Base-by-base conservation (phyloP, 495 filamentous ascomycete species). In the Choiromyces venosus region DNA sequence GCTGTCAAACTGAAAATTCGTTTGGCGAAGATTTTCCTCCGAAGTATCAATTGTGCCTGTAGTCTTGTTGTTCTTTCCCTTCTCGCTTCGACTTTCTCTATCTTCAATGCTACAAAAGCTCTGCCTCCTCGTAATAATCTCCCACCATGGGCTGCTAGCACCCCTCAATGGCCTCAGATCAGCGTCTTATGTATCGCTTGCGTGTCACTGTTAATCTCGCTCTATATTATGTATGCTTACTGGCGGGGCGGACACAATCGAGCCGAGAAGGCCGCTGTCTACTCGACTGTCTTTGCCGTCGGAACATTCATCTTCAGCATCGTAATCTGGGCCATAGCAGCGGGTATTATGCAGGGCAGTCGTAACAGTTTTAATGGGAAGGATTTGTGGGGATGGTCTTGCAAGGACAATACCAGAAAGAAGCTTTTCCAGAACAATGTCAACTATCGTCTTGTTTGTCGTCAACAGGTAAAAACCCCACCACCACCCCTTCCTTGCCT, bases 311-410 rank as follows among this genome's bases (percentile, higher is more conserved):
- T 92, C 73, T 93, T 97, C 83, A 95, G 90, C 79, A 91, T 96
- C 74, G 84, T 96, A 78, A 93, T 99, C 87, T 99, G 95, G 95
- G 89, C 90, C 42, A 86, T 93, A 39, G 93, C 90, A 29, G 94
- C 93, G 10, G 94, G 90, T 69, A 85, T 97, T 73, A 88, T 97
- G 74, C 90, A 97, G 81, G 87, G 89, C 78, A 88, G 87, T 44
- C 91, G 91, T 79, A 84, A 87, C 74, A 90, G 88, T 80, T 90
- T 89, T 77, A 83, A 88, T 52, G 90, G 89, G 71, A 86, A 97
- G 79, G 95, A 98, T 81, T 86, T 99, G 79, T 99, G 95, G 95
- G 94, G 93, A 37, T 99, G 95, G 95, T 87, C 92, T 4, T 99
- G 95, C 81, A 91, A 92, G 37, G 87, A 97, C 74, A 98, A 97